Conservation (phyloP, 495 filamentous ascomycete species). For the Lasiosphaeriaceae sp. region DNA sequence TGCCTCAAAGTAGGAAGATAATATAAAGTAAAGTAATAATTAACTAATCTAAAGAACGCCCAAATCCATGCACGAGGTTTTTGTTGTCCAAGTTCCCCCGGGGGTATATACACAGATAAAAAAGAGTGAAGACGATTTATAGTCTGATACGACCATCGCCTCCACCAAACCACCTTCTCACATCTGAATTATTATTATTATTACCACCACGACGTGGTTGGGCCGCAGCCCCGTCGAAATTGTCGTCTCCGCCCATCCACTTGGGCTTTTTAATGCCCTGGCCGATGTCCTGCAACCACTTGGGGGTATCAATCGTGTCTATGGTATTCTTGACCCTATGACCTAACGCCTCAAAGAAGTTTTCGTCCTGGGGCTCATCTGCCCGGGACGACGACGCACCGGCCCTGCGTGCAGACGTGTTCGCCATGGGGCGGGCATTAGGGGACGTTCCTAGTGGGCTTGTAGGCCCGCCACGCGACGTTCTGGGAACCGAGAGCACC, state of each 20-base stretch:
- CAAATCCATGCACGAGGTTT: too few species aligned
- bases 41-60: too few species aligned
- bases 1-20: too few species aligned
- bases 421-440: slow-evolving; percentile 30
- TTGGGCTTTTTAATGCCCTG: slow-evolving; percentile 68
- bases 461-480: slow-evolving; percentile 19
- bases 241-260: slow-evolving; percentile 70
- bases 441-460: slow-evolving; percentile 43
- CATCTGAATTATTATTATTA: slow-evolving; percentile 24
- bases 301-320: slow-evolving; percentile 75
- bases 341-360: slow-evolving; percentile 75
- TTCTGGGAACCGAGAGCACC: slow-evolving; percentile 33
- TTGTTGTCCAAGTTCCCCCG: too few species aligned
- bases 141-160: slow-evolving; percentile 27
- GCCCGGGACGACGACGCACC: slow-evolving; percentile 19
- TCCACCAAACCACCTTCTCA: slow-evolving; percentile 45
- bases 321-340: slow-evolving; percentile 89
- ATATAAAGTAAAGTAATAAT: too few species aligned
- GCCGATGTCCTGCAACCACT: slow-evolving; percentile 68
- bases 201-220: slow-evolving; percentile 3
- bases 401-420: slow-evolving; percentile 28
- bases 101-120: too few species aligned
- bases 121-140: slow-evolving; percentile 1
- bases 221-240: slow-evolving; percentile 9
- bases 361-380: slow-evolving; percentile 61